Percentiles rank a stretch among this genome's conserved stretches.
These are phyloP conservation scores for Globisporangium spiculum DNA, from an alignment of 352 stramenopile species.

Conservation along the genomic window DNA sequence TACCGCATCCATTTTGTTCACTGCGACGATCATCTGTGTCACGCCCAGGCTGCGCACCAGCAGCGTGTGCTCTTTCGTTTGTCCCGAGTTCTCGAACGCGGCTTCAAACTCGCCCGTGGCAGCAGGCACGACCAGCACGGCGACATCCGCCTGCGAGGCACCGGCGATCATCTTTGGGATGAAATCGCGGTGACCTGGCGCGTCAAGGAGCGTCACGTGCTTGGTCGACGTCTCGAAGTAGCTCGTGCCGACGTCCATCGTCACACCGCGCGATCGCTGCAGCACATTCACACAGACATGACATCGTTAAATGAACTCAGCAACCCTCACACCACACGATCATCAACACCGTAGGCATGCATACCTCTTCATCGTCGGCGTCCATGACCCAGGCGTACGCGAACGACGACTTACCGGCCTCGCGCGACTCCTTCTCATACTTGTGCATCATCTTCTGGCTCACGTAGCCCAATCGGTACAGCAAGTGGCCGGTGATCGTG, in stretches of 20 bases:
- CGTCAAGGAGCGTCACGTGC: slow-evolving; percentile 95
- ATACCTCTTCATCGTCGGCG: slow-evolving; percentile 73
- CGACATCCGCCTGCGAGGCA: slow-evolving; percentile 89
- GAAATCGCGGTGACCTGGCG: slow-evolving; percentile 96
- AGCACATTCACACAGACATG: slow-evolving; percentile 16
- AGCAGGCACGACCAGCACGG: slow-evolving; percentile 94
- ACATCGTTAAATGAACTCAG: not conserved
- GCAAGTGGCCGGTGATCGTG: slow-evolving; percentile 95
- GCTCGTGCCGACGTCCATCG: slow-evolving; percentile 96
- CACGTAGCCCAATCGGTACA: slow-evolving; percentile 90
- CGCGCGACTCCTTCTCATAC: slow-evolving; percentile 88
- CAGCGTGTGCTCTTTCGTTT: slow-evolving; percentile 98
- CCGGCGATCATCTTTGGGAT: slow-evolving; percentile 98
- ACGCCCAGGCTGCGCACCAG: slow-evolving; percentile 93
- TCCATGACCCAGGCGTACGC: slow-evolving; percentile 96
- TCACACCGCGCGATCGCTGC: slow-evolving; percentile 94
- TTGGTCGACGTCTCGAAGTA: slow-evolving; percentile 88
- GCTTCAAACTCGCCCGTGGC: slow-evolving; percentile 95
- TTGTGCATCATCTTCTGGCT: slow-evolving; percentile 89
- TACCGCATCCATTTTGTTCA: slow-evolving; percentile 98
- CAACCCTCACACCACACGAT: not conserved
- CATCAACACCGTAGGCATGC: not conserved
- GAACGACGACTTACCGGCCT: slow-evolving; percentile 94
- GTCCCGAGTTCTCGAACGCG: slow-evolving; percentile 92
- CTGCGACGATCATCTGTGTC: slow-evolving; percentile 93